phyloP scores from a whole-genome alignment of 2,329 filamentous ascomycete species.

The Sporothrix euskadiensis region DNA sequence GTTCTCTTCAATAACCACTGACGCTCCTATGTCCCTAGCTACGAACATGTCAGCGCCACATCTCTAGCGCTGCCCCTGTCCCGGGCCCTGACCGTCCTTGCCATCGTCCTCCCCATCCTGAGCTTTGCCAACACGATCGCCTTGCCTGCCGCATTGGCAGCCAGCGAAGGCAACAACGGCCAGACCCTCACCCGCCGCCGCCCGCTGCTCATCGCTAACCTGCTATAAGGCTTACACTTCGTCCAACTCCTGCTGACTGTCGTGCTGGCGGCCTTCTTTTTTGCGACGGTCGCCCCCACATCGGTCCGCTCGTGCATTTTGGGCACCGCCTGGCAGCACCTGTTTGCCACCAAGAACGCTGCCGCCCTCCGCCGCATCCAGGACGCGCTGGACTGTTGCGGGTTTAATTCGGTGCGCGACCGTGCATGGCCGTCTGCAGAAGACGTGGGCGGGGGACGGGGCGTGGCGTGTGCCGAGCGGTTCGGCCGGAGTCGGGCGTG shows the following conservation, averaged over 20 bases:
- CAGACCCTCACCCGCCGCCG: background rate
- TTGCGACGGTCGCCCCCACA: conserved; percentile 42
- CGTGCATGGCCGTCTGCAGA: conserved; percentile 62
- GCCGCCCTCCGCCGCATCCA: conserved; percentile 60
- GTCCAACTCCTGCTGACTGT: conserved; percentile 41
- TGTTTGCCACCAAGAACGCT: conserved; percentile 56
- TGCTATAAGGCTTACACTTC: conserved; percentile 25
- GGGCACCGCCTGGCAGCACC: conserved; percentile 54
- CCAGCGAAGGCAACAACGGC: background rate
- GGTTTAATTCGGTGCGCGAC: conserved; percentile 58
- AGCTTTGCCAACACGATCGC: conserved; percentile 19
- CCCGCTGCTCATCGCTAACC: background rate
- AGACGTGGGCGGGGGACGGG: conserved; percentile 33
- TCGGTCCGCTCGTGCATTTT: conserved; percentile 52
- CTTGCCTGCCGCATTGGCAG: background rate
- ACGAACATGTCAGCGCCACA: conserved; percentile 28
- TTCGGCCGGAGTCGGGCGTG: conserved; percentile 54
- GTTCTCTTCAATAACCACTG: background rate
- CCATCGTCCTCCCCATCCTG: conserved; percentile 13
- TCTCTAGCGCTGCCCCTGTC: conserved; percentile 32
- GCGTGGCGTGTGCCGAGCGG: conserved; percentile 45
- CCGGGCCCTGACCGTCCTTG: conserved; percentile 22
- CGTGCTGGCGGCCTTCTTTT: conserved; percentile 49
- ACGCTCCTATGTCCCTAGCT: conserved; percentile 18
- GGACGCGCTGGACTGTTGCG: conserved; percentile 67